Conservation (phyloP, 768 basidiomycete species). For the Pleurotus platypus region DNA sequence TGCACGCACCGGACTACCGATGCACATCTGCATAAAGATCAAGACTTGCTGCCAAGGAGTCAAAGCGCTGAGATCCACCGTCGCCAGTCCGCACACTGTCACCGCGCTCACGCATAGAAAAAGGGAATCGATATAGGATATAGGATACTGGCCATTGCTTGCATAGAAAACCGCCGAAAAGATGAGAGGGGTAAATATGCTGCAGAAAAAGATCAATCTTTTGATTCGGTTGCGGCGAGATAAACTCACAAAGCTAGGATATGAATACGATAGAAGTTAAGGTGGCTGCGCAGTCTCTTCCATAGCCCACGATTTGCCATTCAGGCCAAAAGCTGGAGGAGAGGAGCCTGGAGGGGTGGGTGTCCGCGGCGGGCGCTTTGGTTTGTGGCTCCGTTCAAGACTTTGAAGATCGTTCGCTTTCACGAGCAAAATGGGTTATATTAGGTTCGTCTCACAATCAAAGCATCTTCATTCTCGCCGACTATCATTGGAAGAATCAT, state of each 20-base stretch:
- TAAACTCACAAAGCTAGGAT: slow-evolving; percentile 55
- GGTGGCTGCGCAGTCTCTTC: slow-evolving; percentile 36
- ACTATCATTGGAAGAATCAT: too few species aligned
- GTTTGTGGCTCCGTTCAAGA: too few species aligned
- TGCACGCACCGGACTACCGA: slow-evolving; percentile 65
- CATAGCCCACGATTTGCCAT: slow-evolving; percentile 14
- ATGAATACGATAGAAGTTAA: slow-evolving; percentile 69
- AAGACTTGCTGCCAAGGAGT: slow-evolving; percentile 69
- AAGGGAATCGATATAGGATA: slow-evolving; percentile 74
- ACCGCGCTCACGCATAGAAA: slow-evolving; percentile 77
- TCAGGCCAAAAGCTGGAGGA: not conserved
- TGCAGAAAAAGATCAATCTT: slow-evolving; percentile 22
- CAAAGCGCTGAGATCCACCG: slow-evolving; percentile 64
- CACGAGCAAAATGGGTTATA: too few species aligned
- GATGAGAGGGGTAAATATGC: slow-evolving; percentile 75
- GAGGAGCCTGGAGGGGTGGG: too few species aligned
- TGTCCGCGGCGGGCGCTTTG: too few species aligned
- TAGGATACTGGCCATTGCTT: slow-evolving; percentile 67
- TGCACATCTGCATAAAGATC: slow-evolving; percentile 74
- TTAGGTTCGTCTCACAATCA: too few species aligned
- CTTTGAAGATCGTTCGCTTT: too few species aligned
- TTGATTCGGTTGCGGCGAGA: not conserved
- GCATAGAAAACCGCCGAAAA: slow-evolving; percentile 81
- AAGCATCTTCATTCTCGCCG: too few species aligned
- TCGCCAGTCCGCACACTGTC: slow-evolving; percentile 73